Evolutionary conservation across 345 rosid genomes (phyloP), one percentile per base, ranked within the genome.

Genomic region (Firmiana major): DNA sequence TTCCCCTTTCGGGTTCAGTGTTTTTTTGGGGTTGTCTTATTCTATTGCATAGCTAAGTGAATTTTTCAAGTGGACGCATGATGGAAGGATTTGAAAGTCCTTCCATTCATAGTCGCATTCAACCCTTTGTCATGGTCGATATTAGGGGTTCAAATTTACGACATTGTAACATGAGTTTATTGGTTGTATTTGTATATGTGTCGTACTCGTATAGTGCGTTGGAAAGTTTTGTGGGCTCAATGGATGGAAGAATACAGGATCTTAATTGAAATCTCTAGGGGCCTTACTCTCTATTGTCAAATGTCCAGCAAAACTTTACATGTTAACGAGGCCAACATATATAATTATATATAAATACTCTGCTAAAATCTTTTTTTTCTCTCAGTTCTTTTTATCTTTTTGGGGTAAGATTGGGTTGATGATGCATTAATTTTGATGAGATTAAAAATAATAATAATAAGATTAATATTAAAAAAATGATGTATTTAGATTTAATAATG

Each of bases 201-300:
- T 70, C 17, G 73, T 1, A 31, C 34, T 31, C 34, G 3, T 40
- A 38, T 51, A 43, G 59, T n/a, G 64, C 26, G 3, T 70, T 42
- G 71, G 55, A 66, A 60, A 68, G 51, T 81, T 83, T 82, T 59
- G 78, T 77, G 62, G 60, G 74, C 22, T 66, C 24, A 48, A 68
- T 60, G 5, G 17, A 24, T 9, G 58, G 31, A 74, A 34, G 58
- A 77, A 57, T 21, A 40, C 64, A 13, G 70, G 43, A 17, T 76
- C 16, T 58, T 57, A 13, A 7, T 54, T n/a, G 24, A 65, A 38
- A 65, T 65, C 21, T 65, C 48, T 7, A 1, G 7, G 7, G 26
- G 66, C 17, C 21, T 36, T 34, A 9, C 48, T 57, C 46, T 17
- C 15, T 59, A 54, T 70, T 57, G 16, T 55, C 28, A 40, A 40